These are phyloP conservation scores for Colletotrichum aenigma DNA, from an alignment of 2,329 filamentous ascomycete species.

Conservation along the genomic window DNA sequence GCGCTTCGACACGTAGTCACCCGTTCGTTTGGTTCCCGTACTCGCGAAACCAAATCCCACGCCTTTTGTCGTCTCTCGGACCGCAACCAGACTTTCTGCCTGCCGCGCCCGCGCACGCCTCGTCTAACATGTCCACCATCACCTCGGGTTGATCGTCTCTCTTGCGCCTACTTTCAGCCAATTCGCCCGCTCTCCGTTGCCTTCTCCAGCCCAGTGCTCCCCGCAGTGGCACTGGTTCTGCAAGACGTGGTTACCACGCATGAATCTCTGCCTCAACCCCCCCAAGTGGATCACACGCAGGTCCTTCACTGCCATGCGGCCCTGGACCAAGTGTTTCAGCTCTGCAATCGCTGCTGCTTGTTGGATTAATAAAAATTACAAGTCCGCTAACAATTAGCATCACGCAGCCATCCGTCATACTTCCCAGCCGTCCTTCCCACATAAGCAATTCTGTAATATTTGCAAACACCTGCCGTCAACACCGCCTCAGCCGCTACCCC, in stretches of 20 bases:
- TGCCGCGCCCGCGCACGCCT: background rate
- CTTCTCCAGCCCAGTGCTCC: background rate
- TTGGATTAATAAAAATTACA: background rate
- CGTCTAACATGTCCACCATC: background rate
- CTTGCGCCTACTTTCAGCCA: background rate
- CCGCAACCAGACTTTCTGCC: background rate
- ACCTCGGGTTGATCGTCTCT: background rate
- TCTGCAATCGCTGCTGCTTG: constrained; percentile 7
- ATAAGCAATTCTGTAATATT: constrained; percentile 18
- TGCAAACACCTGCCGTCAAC: constrained; percentile 9
- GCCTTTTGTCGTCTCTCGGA: background rate
- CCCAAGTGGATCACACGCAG: constrained; percentile 19
- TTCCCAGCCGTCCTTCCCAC: background rate
- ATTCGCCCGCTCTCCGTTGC: background rate
- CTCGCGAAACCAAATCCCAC: background rate
- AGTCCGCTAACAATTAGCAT: constrained; percentile 6
- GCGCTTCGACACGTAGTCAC: constrained; percentile 1
- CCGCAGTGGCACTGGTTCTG: constrained; percentile 7
- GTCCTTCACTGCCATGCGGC: constrained; percentile 20
- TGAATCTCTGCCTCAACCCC: constrained; percentile 17
- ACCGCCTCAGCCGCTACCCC: background rate
- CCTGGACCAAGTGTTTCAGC: constrained; percentile 22
- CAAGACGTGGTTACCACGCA: constrained; percentile 15
- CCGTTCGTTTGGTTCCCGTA: constrained; percentile 1
- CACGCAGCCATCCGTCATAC: constrained; percentile 21